phyloP scores from a whole-genome alignment of 2,329 filamentous ascomycete species.

The Xylogone sp. region DNA sequence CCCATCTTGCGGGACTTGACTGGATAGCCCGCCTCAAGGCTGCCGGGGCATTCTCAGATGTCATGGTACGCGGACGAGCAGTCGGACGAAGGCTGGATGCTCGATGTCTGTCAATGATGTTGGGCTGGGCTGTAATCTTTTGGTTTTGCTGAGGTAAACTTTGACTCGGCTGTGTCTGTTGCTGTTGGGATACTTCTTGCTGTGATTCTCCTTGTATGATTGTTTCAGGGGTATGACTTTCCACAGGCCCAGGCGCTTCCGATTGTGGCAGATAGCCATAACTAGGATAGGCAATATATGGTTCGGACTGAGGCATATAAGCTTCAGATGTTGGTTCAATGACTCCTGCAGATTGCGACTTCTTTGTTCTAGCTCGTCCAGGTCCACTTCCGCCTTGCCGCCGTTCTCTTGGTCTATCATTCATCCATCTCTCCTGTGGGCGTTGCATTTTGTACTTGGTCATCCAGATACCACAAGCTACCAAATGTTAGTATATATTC shows the following conservation, averaged over 20 bases:
- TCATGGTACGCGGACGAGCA: conserved; percentile 24
- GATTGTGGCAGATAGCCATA: conserved; percentile 15
- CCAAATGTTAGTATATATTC: conserved; percentile 24
- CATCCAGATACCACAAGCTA: conserved; percentile 90
- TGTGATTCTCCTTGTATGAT: conserved; percentile 1
- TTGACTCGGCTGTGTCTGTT: conserved; percentile 2
- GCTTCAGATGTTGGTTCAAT: conserved; percentile 47
- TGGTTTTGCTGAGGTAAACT: conserved; percentile 4
- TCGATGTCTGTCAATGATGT: conserved; percentile 13
- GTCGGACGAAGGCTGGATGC: conserved; percentile 20
- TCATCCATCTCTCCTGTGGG: conserved; percentile 80
- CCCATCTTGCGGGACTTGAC: conserved; percentile 34
- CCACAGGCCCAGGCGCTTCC: conserved; percentile 12
- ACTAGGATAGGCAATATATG: conserved; percentile 7
- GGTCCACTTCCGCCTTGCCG: conserved; percentile 39
- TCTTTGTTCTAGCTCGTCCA: conserved; percentile 26
- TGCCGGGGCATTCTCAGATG: conserved; percentile 25
- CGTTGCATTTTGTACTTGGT: conserved; percentile 83
- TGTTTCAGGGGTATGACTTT: conserved; percentile 7
- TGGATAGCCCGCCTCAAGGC: conserved; percentile 27
- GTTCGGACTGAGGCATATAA: conserved; percentile 44
- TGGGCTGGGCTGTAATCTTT: conserved; percentile 7
- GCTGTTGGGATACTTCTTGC: conserved; percentile 3
- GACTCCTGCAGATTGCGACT: background rate
- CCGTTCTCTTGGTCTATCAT: conserved; percentile 36